Percentiles rank a stretch among this genome's conserved stretches.
phyloP scores from a whole-genome alignment of 352 stramenopile species.

The Saprolegnia parasitica region DNA sequence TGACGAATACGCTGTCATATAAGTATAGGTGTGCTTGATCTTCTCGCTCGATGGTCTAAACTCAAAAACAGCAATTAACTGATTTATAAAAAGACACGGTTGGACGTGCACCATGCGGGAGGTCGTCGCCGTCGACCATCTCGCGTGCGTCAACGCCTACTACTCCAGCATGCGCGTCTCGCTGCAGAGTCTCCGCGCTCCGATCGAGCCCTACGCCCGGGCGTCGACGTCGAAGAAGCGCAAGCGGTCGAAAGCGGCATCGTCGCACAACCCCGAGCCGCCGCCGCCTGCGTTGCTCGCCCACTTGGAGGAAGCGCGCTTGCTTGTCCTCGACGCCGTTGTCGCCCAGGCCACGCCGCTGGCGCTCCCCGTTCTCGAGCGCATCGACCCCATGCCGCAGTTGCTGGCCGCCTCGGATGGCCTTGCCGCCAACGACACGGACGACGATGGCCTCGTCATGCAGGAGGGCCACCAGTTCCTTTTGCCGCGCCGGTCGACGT shows the following conservation, averaged over 20 bases:
- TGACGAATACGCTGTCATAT: too few relatives aligned
- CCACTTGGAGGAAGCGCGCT: constrained; percentile 32
- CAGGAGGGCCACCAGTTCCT: constrained; percentile 24
- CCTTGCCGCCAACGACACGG: not conserved
- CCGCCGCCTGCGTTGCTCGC: constrained; percentile 35
- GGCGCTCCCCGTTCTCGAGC: constrained; percentile 51
- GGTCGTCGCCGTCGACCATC: constrained; percentile 42
- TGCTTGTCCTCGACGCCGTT: not conserved
- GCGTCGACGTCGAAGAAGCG: not conserved
- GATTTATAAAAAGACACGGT: too few relatives aligned
- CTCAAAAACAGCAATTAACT: too few relatives aligned
- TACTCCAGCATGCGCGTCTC: constrained; percentile 39
- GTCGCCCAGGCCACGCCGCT: not conserved
- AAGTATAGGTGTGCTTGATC: too few relatives aligned
- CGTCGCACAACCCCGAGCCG: constrained; percentile 42
- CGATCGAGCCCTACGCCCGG: constrained; percentile 33
- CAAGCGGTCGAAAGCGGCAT: constrained; percentile 22
- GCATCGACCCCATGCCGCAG: constrained; percentile 29
- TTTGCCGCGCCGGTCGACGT: constrained; percentile 31
- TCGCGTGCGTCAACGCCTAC: constrained; percentile 47
- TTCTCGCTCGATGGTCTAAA: too few relatives aligned
- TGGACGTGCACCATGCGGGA: too few relatives aligned
- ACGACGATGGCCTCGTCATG: not conserved
- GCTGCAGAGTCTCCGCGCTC: constrained; percentile 36
- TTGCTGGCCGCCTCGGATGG: constrained; percentile 30